Percentiles rank a stretch among this genome's conserved stretches.
These are phyloP conservation scores for Chytriomyces confervae DNA, from an alignment of 192 early-diverging fungal species.

Conservation along the genomic window DNA sequence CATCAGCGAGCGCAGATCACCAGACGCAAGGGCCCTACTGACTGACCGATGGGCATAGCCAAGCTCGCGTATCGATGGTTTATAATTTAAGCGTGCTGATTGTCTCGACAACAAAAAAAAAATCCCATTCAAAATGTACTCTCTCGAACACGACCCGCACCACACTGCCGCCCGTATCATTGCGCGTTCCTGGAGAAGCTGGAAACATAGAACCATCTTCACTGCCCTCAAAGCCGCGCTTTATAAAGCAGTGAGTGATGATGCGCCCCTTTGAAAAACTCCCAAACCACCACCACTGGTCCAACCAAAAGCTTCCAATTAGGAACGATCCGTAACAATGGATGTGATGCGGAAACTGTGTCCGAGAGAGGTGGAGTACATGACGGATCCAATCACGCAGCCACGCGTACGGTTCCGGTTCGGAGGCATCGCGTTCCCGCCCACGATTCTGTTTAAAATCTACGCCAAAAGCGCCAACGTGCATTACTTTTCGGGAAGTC, in stretches of 20 bases:
- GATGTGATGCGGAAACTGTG: constrained; percentile 53
- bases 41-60: no score
- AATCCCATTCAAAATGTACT: not conserved
- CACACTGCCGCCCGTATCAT: constrained; percentile 41
- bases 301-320: not conserved
- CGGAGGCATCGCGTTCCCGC: constrained; percentile 52
- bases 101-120: no score
- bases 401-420: constrained; percentile 58
- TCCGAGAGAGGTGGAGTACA: constrained; percentile 55
- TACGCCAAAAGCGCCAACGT: constrained; percentile 55
- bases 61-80: no score
- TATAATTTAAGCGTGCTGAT: no score
- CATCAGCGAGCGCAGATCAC: no score
- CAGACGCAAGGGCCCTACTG: no score
- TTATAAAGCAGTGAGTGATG: constrained; percentile 43
- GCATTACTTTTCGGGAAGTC: constrained; percentile 57
- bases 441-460: constrained; percentile 57
- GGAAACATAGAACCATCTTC: constrained; percentile 39
- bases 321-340: constrained; percentile 56
- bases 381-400: constrained; percentile 52
- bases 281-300: not conserved
- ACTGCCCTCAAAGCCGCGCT: constrained; percentile 44
- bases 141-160: constrained; percentile 6
- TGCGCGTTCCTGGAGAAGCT: constrained; percentile 44
- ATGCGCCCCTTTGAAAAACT: no score